Evolutionary conservation across 1,284 basidiomycete species (phyloP), one percentile per base, ranked within the genome.

Genomic region (Ceratobasidium sp.): DNA sequence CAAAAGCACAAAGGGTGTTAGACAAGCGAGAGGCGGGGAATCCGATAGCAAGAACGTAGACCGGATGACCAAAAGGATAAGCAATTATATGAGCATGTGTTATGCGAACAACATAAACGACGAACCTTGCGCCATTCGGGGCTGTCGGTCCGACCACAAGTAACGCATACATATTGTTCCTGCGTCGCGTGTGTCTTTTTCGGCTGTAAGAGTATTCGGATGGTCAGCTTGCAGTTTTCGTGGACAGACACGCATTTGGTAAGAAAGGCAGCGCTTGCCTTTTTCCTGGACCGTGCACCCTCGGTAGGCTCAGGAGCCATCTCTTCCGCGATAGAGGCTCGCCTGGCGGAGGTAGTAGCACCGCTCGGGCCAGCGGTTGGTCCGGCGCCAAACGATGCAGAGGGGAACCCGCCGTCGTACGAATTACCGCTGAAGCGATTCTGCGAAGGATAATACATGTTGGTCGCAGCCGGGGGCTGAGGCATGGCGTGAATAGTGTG

Each of bases 61-160:
- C 38, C 30, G 38, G 18, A 58, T 18, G 23, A 28, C 55, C 28
- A 58, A n/a, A 14, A 38, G 32, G 21, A 28, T 21, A 55, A 7
- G 32, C 32, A 58, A 38, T 38, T 38, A 38, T 38, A n/a, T 38
- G 35, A 38, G 35, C 35, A 38, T 38, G 35, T 38, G 35, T 38
- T 38, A 38, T 38, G 35, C 35, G 35, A 73, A 76, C 71, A 74
- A 43, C 76, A 49, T 55, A 43, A n/a, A n/a, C 4, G 47, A 78
- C 81, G 71, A 72, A 90, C 92, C 87, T 91, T 95, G 78, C 90
- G 87, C 93, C 90, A 94, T 82, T 91, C 92, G 0, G 90, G 92
- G 32, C 91, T 94, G 79, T 92, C 91, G 0, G 91, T 93, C 67
- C 90, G 85, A 26, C 92, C 92, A 76, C 92, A 93, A 11, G 88